Percentiles rank a stretch among this genome's conserved stretches.
Conservation (phyloP, 2,329 filamentous ascomycete genomes). For the Neonectria faginata region DNA sequence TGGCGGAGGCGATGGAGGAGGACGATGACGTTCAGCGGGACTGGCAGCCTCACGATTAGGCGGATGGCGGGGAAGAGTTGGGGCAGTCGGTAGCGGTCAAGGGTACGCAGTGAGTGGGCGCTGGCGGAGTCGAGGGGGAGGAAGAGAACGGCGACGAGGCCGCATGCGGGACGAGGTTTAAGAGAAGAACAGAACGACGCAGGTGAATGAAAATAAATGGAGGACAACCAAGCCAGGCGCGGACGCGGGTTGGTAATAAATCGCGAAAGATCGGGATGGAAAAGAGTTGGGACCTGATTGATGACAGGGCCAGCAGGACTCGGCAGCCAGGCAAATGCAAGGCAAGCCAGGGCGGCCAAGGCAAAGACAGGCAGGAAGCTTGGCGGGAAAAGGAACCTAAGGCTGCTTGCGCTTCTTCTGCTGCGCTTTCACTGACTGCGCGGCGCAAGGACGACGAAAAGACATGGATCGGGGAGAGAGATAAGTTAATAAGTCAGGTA, state of each 20-base stretch:
- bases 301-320: slow-evolving; percentile 1
- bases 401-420: slow-evolving; percentile 1
- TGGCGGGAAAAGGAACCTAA: slow-evolving; percentile 5
- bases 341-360: slow-evolving; percentile 11
- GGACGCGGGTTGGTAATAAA: slow-evolving; percentile 7
- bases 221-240: slow-evolving; percentile 7
- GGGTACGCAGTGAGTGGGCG: slow-evolving; percentile 8
- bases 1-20: slow-evolving; percentile 25
- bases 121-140: slow-evolving; percentile 4
- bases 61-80: slow-evolving; percentile 35
- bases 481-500: background rate
- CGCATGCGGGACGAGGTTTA: slow-evolving; percentile 13
- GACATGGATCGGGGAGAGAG: slow-evolving; percentile 9
- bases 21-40: slow-evolving; percentile 12
- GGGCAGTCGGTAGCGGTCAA: slow-evolving; percentile 39
- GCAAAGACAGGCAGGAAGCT: slow-evolving; percentile 23
- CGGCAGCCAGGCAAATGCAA: background rate
- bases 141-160: slow-evolving; percentile 14
- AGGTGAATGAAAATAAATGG: background rate
- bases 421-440: slow-evolving; percentile 11
- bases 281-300: slow-evolving; percentile 22
- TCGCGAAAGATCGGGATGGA: slow-evolving; percentile 15
- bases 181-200: background rate
- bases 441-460: slow-evolving; percentile 1
- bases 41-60: slow-evolving; percentile 38